Conservation (phyloP, 495 filamentous ascomycete species). For the Hypoxylon cercidicola region DNA sequence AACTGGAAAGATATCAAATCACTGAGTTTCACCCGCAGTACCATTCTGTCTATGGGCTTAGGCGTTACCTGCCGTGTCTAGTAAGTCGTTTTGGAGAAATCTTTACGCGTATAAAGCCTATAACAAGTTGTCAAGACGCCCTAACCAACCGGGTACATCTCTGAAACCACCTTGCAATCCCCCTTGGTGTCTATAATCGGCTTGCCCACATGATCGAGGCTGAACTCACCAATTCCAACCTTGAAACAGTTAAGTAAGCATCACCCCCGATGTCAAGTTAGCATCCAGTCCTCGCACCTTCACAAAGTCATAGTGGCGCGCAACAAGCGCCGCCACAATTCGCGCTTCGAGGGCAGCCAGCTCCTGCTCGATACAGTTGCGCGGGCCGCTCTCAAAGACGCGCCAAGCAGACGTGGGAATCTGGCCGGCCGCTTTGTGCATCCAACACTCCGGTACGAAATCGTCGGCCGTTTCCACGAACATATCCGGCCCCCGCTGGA, state of each 20-base stretch:
- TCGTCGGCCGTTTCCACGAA: slow-evolving; percentile 65
- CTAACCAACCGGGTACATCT: slow-evolving; percentile 59
- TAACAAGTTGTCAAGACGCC: neutral
- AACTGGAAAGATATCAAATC: neutral
- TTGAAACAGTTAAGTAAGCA: too few relatives aligned
- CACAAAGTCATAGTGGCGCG: slow-evolving; percentile 54
- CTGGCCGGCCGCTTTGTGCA: slow-evolving; percentile 35
- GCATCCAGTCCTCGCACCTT: too few relatives aligned
- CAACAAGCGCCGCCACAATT: slow-evolving; percentile 50
- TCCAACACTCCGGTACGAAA: slow-evolving; percentile 71
- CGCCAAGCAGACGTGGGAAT: slow-evolving; percentile 57
- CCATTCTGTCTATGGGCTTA: slow-evolving; percentile 50
- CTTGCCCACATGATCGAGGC: slow-evolving; percentile 9
- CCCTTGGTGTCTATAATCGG: slow-evolving; percentile 51
- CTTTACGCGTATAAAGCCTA: too few relatives aligned
- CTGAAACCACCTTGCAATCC: slow-evolving; percentile 52
- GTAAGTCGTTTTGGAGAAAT: neutral
- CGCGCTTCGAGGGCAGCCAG: slow-evolving; percentile 57
- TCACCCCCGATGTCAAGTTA: too few relatives aligned
- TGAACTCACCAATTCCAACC: slow-evolving; percentile 53
- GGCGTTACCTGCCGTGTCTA: slow-evolving; percentile 51
- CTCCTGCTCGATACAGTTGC: slow-evolving; percentile 68
- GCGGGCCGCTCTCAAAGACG: slow-evolving; percentile 64
- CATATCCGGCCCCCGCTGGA: slow-evolving; percentile 68
- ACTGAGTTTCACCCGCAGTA: slow-evolving; percentile 43